A percentile compares a stretch with the other conserved stretches of the same genome.
phyloP scores from a whole-genome alignment of 2,329 filamentous ascomycete genomes.

The Phialophora verrucosa region DNA sequence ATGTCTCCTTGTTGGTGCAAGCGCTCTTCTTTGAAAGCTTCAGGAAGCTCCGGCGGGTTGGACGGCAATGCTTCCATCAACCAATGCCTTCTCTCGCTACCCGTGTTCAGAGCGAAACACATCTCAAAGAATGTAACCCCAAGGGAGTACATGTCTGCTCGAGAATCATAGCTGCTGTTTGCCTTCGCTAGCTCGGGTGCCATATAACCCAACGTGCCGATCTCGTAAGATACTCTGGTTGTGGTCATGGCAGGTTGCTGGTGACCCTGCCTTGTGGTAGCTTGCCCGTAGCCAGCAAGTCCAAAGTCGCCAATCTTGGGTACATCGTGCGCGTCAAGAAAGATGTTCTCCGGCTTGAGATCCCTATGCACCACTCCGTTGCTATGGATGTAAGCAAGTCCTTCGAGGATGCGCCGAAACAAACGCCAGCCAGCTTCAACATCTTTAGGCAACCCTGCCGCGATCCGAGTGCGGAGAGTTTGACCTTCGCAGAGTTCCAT shows the following conservation, averaged over 20 bases:
- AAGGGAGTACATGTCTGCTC: conserved; percentile 98
- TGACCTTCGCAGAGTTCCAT: conserved; percentile 99
- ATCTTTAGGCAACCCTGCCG: conserved; percentile 72
- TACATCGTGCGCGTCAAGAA: conserved; percentile 87
- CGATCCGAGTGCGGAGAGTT: conserved; percentile 85
- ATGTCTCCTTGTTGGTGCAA: conserved; percentile 70
- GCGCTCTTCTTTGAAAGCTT: conserved; percentile 65
- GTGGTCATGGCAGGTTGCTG: conserved; percentile 28
- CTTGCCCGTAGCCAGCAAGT: conserved; percentile 83
- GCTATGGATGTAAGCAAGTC: conserved; percentile 85
- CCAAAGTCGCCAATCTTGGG: conserved; percentile 98
- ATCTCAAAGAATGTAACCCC: conserved; percentile 99
- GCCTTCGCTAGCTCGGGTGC: conserved; percentile 78
- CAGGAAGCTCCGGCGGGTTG: conserved; percentile 70
- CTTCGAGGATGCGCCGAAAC: conserved; percentile 89
- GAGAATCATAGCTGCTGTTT: conserved; percentile 76
- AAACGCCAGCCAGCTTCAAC: conserved; percentile 84
- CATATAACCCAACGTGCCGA: conserved; percentile 86
- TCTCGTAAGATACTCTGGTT: conserved; percentile 47
- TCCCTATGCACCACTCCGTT: conserved; percentile 94
- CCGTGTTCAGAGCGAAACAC: conserved; percentile 70
- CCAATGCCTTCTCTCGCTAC: conserved; percentile 60
- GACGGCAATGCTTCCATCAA: conserved; percentile 62
- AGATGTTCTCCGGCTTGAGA: conserved; percentile 95
- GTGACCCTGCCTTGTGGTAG: conserved; percentile 22